Conservation (phyloP, 1,284 basidiomycete species). For the Cystobasidium pallidum region DNA sequence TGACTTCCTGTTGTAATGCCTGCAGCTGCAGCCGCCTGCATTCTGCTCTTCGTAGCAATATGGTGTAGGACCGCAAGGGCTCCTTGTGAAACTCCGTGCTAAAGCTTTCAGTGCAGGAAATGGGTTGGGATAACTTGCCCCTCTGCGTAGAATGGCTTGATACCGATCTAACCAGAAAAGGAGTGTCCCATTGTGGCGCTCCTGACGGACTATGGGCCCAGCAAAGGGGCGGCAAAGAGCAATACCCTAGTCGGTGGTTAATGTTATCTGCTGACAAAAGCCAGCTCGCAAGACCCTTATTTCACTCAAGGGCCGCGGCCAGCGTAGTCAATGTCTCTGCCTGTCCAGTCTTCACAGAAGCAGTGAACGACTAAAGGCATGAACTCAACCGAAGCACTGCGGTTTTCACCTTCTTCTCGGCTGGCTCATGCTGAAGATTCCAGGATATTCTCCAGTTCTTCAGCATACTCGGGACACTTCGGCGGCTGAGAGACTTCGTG, state of each 20-base stretch:
- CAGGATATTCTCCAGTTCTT: constrained; percentile 15
- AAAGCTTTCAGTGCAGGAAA: constrained; percentile 16
- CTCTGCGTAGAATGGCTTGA: constrained; percentile 13
- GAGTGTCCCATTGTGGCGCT: constrained; percentile 15
- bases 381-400: constrained; percentile 14
- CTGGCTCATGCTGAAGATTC: constrained; percentile 14
- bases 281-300: constrained; percentile 12
- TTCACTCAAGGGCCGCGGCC: constrained; percentile 8
- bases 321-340: constrained; percentile 15
- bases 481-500: constrained; percentile 14
- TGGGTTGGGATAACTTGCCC: constrained; percentile 12
- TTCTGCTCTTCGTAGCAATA: constrained; percentile 11
- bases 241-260: constrained; percentile 16
- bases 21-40: constrained; percentile 7
- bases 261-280: constrained; percentile 16
- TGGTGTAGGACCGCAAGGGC: constrained; percentile 9
- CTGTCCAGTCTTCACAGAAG: constrained; percentile 15
- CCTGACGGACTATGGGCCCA: constrained; percentile 11
- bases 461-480: constrained; percentile 11
- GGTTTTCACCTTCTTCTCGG: constrained; percentile 15
- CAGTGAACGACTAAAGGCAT: constrained; percentile 13
- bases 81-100: constrained; percentile 12
- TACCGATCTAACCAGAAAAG: constrained; percentile 13
- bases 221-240: constrained; percentile 14
- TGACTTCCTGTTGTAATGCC: constrained; percentile 15